These are phyloP conservation scores for Penicillium flavigenum DNA, from an alignment of 495 filamentous ascomycete species.

Conservation along the genomic window DNA sequence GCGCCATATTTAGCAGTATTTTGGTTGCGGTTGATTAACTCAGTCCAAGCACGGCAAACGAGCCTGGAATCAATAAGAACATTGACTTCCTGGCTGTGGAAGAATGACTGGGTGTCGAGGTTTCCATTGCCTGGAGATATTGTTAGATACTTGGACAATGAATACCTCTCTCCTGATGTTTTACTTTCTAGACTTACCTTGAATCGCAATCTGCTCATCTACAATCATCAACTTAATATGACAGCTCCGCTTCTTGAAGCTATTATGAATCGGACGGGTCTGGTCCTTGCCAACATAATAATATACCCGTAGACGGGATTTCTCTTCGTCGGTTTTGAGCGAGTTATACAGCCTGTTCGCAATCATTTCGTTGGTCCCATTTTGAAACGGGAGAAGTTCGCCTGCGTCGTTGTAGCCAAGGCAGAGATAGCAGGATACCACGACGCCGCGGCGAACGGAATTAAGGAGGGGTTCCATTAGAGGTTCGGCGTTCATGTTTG, in stretches of 20 bases:
- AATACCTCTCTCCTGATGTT: not conserved
- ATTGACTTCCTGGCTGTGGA: conserved; percentile 74
- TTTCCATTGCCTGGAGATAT: conserved; percentile 63
- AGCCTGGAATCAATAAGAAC: conserved; percentile 62
- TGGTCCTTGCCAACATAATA: conserved; percentile 77
- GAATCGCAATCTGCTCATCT: conserved; percentile 64
- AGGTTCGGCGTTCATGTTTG: conserved; percentile 71
- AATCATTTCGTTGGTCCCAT: conserved; percentile 72
- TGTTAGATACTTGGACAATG: not conserved
- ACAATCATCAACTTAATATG: conserved; percentile 76
- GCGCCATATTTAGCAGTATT: conserved; percentile 65
- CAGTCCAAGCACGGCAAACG: conserved; percentile 62
- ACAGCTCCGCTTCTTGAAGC: conserved; percentile 61
- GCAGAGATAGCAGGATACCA: conserved; percentile 67
- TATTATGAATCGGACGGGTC: conserved; percentile 59
- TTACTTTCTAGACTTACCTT: conserved; percentile 32
- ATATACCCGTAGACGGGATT: conserved; percentile 52
- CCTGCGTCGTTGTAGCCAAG: conserved; percentile 78
- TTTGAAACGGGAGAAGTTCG: conserved; percentile 71
- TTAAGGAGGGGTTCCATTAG: conserved; percentile 59
- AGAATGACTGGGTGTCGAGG: conserved; percentile 80
- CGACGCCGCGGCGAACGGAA: conserved; percentile 63
- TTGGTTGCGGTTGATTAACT: conserved; percentile 63
- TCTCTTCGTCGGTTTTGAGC: conserved; percentile 45
- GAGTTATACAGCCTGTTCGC: conserved; percentile 55